Evolutionary conservation across 306 rosid genomes (phyloP), one percentile per base, ranked within the genome.

Genomic region (Prunus padus): DNA sequence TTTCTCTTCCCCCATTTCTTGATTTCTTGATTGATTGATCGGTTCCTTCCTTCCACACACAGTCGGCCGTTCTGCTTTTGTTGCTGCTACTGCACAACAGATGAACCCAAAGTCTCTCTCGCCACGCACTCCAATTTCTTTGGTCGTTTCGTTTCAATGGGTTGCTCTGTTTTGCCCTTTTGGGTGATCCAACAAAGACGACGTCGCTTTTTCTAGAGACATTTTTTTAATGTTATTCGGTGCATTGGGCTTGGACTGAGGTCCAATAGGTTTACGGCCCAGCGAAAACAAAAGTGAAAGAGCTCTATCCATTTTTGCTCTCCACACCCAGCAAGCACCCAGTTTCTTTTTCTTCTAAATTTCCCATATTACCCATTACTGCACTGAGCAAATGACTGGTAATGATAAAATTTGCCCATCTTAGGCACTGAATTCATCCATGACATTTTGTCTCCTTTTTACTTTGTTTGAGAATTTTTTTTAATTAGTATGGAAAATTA

Each of bases 1-100:
- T 75, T 81, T 78, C 79, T 77, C 93, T 76, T 83, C 96, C 25
- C 82, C 97, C 98, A 92, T 92, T 52, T n/a, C 47, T 52, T 8
- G 5, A 18, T 69, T 22, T 14, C 30, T 25, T 18, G 25, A 30
- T 50, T 57, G 42, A 42, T 33, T 11, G 5, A 28, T 40, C 8
- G 65, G 4, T 59, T 25, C 33, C 61, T 10, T 55, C 31, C 52
- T 44, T 33, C 59, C 44, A 54, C 74, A 42, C 12, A 19, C n/a
- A 33, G 26, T 20, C 22, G 11, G 26, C 45, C 2, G 0, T 11
- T 10, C 5, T 51, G 3, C 56, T 51, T 3, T 3, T 16, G 10
- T 16, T 40, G 51, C 9, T 37, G 42, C 16, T 13, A 1, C 68
- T 40, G 30, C 65, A 20, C 37, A n/a, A 16, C 4, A 14, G 19